Conservation (phyloP, 768 basidiomycete species). For the Chalciporus chontae region DNA sequence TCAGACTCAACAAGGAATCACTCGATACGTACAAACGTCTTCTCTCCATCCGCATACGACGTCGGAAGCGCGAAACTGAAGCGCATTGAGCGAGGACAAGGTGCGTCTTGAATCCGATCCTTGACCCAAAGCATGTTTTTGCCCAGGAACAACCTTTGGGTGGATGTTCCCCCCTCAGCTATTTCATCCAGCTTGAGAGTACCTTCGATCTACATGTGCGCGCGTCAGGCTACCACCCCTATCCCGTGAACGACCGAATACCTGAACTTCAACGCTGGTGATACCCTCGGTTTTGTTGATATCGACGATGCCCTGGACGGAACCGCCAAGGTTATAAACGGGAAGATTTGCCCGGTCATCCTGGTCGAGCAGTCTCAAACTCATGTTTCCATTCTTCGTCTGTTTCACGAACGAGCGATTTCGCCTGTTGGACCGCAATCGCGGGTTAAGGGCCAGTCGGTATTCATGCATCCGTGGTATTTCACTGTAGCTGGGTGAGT, state of each 20-base stretch:
- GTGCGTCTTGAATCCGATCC: constrained; percentile 32
- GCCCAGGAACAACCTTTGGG: constrained; percentile 49
- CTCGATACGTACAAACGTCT: constrained; percentile 51
- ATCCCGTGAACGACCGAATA: constrained; percentile 18
- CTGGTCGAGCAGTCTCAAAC: constrained; percentile 51
- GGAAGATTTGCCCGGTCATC: constrained; percentile 50
- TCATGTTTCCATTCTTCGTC: constrained; percentile 49
- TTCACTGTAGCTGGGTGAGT: constrained; percentile 50
- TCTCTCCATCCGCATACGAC: constrained; percentile 52
- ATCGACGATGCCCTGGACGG: constrained; percentile 55
- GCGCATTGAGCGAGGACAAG: constrained; percentile 50
- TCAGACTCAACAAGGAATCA: background rate
- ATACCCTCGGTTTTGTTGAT: constrained; percentile 53
- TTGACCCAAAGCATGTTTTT: constrained; percentile 58
- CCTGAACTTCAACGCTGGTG: constrained; percentile 63
- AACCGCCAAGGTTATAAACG: constrained; percentile 49
- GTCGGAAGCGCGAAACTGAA: constrained; percentile 59
- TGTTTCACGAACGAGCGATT: constrained; percentile 55
- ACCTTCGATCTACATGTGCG: constrained; percentile 52
- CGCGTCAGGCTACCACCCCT: background rate
- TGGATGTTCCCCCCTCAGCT: constrained; percentile 60
- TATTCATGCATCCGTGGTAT: constrained; percentile 53
- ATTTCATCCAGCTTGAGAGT: constrained; percentile 56
- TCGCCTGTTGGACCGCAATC: constrained; percentile 35
- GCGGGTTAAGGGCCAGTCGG: constrained; percentile 45